Evolutionary conservation across 164 flowering plant species (phyloP), one percentile per base, ranked within the genome.

Genomic region (Piper longum): DNA sequence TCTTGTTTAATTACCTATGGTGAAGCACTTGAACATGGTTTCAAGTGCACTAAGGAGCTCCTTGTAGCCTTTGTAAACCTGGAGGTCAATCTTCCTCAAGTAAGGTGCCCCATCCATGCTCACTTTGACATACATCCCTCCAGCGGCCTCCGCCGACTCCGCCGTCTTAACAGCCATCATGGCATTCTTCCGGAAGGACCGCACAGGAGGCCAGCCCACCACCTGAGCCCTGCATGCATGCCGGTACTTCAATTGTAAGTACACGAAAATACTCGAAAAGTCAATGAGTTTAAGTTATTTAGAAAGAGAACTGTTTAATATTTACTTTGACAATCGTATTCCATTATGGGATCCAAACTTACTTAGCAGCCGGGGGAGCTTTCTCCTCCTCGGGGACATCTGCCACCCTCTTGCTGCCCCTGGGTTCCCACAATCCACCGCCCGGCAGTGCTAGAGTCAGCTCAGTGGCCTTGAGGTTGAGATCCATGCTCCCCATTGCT

Each of bases 31-130:
- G 83, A 89, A 89, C 91, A 89, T 87, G 76, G 63, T 67, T 70
- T 82, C 91, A 56, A 89, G 65, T 18, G 84, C 87, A 70, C 74
- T 79, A n/a, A 87, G 77, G 56, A 89, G 89, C 41, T 85, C 79
- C 13, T 77, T 64, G 54, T 89, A 89, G 1, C 85, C 80, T 14
- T 68, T 69, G 74, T 85, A 87, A 17, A 69, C 66, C 71, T 79
- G 85, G n/a, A 89, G 72, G 67, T 89, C 95, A 54, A 84, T 82
- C 81, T 89, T 89, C 63, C 96, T 87, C 16, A 87, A 78, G 63
- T 81, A 89, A 59, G 96, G 96, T 11, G 89, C 93, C 66, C 96
- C 96, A 71, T 89, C 93, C 96, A 89, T 87, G 81, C 91, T 85
- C 36, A 89, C 96, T 76, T 89, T 89, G 71, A 89, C 84, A 59